Base-by-base conservation (phyloP, 202 grass and related monocot genomes). In the Saccharum hybrid region DNA sequence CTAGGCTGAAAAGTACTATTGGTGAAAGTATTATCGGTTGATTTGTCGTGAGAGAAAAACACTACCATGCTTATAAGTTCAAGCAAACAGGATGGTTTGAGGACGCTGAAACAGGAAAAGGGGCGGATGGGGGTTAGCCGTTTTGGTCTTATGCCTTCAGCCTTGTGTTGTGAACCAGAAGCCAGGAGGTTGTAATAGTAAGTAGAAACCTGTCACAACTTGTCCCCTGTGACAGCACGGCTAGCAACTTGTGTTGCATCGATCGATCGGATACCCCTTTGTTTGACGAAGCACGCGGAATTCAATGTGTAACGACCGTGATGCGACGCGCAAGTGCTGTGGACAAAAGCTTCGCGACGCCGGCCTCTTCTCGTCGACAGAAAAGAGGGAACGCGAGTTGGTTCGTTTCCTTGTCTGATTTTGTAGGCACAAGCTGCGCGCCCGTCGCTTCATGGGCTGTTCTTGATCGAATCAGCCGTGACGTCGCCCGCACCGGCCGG, bases 391-490 rank as follows among this genome's bases (percentile, higher is more conserved):
- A 28, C 28, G 28, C 28, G 28, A 28, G 28, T 28, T 28, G 28
- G 28, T 28, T 28, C 28, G 28, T 28, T 28, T 28, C 28, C 28
- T 28, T 28, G 28, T 28, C 28, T 28, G 28, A 28, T 28, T 28
- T 28, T 28, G 28, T 28, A 28, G 28, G 28, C 28, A 28, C 28
- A 28, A 28, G 28, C 28, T 28, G 28, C n/a, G 57, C 11, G 3
- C 6, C 41, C 57, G 41, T 39, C 4, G 43, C 45, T 59, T 56
- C 76, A 22, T 12, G 10, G 71, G 75, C 63, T 49, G 84, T 72
- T 70, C 60, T 7, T 76, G 71, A 76, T 73, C 65, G 19, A 36
- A 34, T 13, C 67, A 77, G 59, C 30, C 48, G 4, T 82, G 83
- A 78, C 78, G 52, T 57, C 74, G 15, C 41, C 5, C 33, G 80